A percentile compares a stretch with the other conserved stretches of the same genome.
phyloP scores from a whole-genome alignment of 2,329 filamentous ascomycete genomes.

The Hawksworthiomyces lignivorus region DNA sequence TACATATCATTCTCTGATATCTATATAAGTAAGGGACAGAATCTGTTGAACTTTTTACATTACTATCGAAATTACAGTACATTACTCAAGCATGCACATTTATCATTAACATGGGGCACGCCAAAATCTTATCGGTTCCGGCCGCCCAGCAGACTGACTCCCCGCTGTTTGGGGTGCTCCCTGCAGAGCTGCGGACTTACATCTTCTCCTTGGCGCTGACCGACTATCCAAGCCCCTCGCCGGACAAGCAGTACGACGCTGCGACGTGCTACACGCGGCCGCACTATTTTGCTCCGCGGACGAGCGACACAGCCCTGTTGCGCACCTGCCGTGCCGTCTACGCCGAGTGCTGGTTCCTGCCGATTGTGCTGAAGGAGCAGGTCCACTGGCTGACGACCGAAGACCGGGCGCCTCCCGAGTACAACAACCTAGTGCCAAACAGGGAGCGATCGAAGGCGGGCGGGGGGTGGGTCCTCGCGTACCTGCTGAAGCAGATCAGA shows the following conservation, averaged over 20 bases:
- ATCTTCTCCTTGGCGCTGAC: constrained; percentile 37
- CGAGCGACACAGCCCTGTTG: constrained; percentile 30
- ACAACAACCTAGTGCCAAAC: no score
- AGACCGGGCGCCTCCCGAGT: constrained; percentile 24
- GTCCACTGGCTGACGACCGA: constrained; percentile 27
- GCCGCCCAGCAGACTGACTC: constrained; percentile 1
- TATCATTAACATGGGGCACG: no score
- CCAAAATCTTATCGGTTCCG: no score
- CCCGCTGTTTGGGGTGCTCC: constrained; percentile 30
- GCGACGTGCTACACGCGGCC: constrained; percentile 33
- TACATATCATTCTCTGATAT: no score
- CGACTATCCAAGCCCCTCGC: constrained; percentile 27
- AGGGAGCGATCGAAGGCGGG: no score
- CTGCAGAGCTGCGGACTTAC: constrained; percentile 39
- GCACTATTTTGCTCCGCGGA: constrained; percentile 29
- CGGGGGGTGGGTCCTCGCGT: background rate
- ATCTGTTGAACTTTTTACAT: no score
- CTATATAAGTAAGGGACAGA: no score
- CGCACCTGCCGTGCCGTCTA: constrained; percentile 35
- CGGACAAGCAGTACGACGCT: constrained; percentile 18
- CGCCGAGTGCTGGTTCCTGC: constrained; percentile 34
- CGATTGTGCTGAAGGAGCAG: constrained; percentile 31
- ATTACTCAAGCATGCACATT: no score
- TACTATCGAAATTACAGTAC: no score
- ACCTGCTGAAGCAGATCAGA: constrained; percentile 8